Evolutionary conservation across 139 green algal species (phyloP).

Genomic region (Ettlia oleoabundans): DNA sequence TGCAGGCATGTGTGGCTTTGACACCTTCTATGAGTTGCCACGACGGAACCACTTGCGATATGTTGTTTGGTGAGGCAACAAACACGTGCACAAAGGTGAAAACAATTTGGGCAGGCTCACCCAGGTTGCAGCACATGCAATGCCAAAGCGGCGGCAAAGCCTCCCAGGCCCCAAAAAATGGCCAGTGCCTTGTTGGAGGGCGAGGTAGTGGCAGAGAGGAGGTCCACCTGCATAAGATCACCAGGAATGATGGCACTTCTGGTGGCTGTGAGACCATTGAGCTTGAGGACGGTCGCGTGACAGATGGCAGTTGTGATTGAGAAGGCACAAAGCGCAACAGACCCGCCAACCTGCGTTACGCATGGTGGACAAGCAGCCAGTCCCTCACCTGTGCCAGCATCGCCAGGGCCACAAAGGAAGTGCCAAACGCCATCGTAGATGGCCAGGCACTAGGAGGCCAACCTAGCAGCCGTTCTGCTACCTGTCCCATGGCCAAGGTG

Average conservation of each 20-base stretch:
- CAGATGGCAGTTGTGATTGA: too few relatives aligned
- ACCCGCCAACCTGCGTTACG: too few relatives aligned
- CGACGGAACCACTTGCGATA: too few relatives aligned
- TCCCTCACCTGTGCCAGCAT: constrained; percentile 4
- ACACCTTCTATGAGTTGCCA: neutral
- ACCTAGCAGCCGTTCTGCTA: constrained; percentile 9
- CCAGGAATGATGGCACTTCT: too few relatives aligned
- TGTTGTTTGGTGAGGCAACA: too few relatives aligned
- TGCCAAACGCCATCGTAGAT: neutral
- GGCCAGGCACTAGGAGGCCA: neutral
- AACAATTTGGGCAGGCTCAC: too few relatives aligned
- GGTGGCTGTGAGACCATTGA: too few relatives aligned
- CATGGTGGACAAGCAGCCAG: neutral
- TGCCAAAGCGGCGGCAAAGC: constrained; percentile 26
- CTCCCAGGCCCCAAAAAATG: constrained; percentile 5
- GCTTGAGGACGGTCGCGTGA: too few relatives aligned
- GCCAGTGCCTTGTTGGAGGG: constrained; percentile 33
- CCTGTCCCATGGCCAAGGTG: neutral
- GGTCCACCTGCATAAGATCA: constrained; percentile 34
- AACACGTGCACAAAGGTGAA: too few relatives aligned
- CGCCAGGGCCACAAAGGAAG: neutral
- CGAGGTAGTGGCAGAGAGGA: constrained; percentile 37
- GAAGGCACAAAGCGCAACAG: too few relatives aligned
- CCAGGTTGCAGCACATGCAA: constrained; percentile 22
- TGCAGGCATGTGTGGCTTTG: neutral